Percentiles rank a stretch among this genome's conserved stretches.
Conservation (phyloP, 1,284 basidiomycete genomes). For the Marasmius tenuissimus region DNA sequence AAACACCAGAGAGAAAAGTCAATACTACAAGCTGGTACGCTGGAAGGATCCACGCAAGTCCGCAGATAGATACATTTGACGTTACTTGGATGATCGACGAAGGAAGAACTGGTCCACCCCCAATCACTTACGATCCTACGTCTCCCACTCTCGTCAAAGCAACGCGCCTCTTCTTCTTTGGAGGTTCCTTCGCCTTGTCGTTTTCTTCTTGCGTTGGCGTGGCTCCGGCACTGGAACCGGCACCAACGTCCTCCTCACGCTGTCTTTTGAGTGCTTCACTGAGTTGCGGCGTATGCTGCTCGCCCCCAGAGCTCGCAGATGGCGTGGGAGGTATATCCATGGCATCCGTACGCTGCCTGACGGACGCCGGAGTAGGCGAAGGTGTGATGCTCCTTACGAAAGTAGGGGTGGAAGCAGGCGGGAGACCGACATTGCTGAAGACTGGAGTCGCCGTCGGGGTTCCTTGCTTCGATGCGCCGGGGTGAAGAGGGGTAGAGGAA, state of each 20-base stretch:
- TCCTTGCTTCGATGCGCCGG: constrained; percentile 20
- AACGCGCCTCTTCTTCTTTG: constrained; percentile 90
- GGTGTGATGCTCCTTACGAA: constrained; percentile 1
- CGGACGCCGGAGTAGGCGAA: constrained; percentile 6
- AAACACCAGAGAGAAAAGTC: no score
- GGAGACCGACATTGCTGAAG: constrained; percentile 20
- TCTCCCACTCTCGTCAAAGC: constrained; percentile 75
- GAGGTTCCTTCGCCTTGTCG: constrained; percentile 39
- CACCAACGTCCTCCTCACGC: constrained; percentile 18
- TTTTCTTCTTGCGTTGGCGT: constrained; percentile 19
- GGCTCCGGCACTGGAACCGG: constrained; percentile 26
- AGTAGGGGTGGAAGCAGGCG: constrained; percentile 5
- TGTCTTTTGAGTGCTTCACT: constrained; percentile 10
- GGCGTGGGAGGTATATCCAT: constrained; percentile 4
- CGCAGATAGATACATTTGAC: no score
- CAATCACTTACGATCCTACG: constrained; percentile 37
- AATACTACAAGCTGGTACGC: no score
- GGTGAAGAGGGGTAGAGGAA: constrained; percentile 23
- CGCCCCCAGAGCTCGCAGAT: neutral
- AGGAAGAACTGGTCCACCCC: neutral
- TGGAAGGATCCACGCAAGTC: no score
- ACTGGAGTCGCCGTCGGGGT: constrained; percentile 27
- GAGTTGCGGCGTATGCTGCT: neutral
- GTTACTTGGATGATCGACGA: no score
- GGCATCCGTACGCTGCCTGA: neutral